Evolutionary conservation across 2,329 filamentous ascomycete genomes (phyloP).

Genomic region (Aureobasidium uvarum): DNA sequence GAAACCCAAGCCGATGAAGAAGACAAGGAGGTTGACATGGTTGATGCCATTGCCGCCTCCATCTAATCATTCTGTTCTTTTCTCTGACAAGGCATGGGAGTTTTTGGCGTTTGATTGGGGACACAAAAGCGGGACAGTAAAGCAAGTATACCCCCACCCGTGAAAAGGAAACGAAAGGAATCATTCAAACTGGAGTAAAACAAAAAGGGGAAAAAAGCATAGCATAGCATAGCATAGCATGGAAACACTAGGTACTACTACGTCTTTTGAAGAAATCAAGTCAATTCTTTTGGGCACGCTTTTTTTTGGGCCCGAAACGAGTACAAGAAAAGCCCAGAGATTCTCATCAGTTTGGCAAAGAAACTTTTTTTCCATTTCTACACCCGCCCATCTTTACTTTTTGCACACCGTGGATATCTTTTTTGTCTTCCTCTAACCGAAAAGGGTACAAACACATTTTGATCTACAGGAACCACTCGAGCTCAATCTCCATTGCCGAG

Average conservation of each 20-base stretch:
- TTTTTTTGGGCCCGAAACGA: too few species aligned
- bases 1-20: neutral
- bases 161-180: neutral
- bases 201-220: neutral
- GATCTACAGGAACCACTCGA: conserved; percentile 25
- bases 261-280: neutral
- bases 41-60: conserved; percentile 12
- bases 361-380: neutral
- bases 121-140: neutral
- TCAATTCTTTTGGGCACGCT: too few species aligned
- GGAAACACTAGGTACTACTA: neutral
- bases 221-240: conserved; percentile 4
- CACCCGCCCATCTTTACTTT: neutral
- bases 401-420: neutral
- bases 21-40: conserved; percentile 7
- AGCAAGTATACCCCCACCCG: conserved; percentile 16
- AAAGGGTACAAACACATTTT: neutral
- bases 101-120: neutral
- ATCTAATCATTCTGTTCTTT: neutral
- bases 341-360: neutral
- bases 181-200: neutral
- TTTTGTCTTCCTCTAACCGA: neutral
- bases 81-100: neutral
- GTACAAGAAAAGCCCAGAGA: neutral
- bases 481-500: conserved; percentile 57